A percentile compares a stretch with the other conserved stretches of the same genome.
These are phyloP conservation scores for Setaria viridis DNA, from an alignment of 202 grass and related monocot genomes.

Conservation along the genomic window DNA sequence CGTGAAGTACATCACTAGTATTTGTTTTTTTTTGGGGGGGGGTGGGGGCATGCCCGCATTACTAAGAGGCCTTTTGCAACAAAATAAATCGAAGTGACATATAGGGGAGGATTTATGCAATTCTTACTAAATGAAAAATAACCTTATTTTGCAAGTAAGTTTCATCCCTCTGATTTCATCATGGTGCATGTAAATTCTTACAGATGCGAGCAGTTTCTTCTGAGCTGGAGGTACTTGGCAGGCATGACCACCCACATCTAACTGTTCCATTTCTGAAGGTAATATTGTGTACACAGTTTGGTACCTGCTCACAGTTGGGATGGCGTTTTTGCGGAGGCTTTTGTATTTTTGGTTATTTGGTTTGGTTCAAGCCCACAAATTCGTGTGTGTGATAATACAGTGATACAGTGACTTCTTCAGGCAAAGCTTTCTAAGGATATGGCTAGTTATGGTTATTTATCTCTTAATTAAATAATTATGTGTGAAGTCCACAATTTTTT, in stretches of 20 bases:
- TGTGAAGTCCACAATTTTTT: slow-evolving; percentile 26
- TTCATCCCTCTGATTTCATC: slow-evolving; percentile 11
- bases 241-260: slow-evolving; percentile 89
- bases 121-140: slow-evolving; percentile 15
- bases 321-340: neutral
- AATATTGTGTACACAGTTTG: slow-evolving; percentile 33
- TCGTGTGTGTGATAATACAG: neutral
- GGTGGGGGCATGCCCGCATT: neutral
- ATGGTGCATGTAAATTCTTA: slow-evolving; percentile 41
- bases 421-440: neutral
- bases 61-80: neutral
- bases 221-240: slow-evolving; percentile 87
- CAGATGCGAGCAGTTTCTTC: slow-evolving; percentile 91
- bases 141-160: slow-evolving; percentile 5
- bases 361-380: slow-evolving; percentile 4
- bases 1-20: neutral
- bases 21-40: neutral
- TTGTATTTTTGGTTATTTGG: neutral
- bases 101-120: neutral
- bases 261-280: slow-evolving; percentile 97
- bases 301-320: neutral
- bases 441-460: neutral
- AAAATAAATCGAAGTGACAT: neutral
- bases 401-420: neutral
- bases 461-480: slow-evolving; percentile 19